phyloP scores from a whole-genome alignment of 176 grass and related monocot genomes.

The Aegilops bicornis region DNA sequence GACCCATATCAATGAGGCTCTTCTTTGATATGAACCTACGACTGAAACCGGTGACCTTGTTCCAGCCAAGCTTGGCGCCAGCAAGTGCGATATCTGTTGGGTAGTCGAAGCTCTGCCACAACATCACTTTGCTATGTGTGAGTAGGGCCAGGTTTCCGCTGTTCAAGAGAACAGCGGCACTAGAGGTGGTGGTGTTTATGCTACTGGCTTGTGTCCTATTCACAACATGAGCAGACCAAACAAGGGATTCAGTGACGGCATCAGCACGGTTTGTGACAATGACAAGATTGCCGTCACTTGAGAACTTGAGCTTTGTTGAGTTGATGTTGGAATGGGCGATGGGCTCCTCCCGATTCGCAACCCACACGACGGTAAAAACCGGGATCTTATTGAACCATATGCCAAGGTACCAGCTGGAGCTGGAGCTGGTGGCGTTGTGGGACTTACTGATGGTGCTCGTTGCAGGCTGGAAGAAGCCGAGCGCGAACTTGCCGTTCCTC shows the following conservation, averaged over 20 bases:
- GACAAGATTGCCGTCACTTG: neutral
- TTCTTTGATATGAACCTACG: neutral
- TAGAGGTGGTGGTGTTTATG: neutral
- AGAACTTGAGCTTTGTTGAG: neutral
- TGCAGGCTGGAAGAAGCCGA: slow-evolving; percentile 49
- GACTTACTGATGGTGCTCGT: too few relatives aligned
- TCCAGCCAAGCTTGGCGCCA: neutral
- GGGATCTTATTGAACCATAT: neutral
- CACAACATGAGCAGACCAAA: neutral
- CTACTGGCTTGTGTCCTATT: neutral
- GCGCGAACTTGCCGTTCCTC: slow-evolving; percentile 34
- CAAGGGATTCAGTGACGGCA: neutral
- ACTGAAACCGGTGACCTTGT: neutral
- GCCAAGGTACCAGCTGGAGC: neutral
- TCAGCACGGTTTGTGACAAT: neutral
- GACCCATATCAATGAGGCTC: neutral
- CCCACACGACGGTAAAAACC: neutral
- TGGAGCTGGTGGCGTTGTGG: too few relatives aligned
- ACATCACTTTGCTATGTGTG: neutral
- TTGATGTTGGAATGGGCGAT: neutral
- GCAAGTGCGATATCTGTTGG: neutral
- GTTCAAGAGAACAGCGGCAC: neutral
- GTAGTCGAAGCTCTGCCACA: neutral
- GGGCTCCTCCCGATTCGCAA: neutral
- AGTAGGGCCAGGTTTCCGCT: neutral